Evolutionary conservation across 768 basidiomycete species (phyloP).

Genomic region (Panaeolus cyanescens): DNA sequence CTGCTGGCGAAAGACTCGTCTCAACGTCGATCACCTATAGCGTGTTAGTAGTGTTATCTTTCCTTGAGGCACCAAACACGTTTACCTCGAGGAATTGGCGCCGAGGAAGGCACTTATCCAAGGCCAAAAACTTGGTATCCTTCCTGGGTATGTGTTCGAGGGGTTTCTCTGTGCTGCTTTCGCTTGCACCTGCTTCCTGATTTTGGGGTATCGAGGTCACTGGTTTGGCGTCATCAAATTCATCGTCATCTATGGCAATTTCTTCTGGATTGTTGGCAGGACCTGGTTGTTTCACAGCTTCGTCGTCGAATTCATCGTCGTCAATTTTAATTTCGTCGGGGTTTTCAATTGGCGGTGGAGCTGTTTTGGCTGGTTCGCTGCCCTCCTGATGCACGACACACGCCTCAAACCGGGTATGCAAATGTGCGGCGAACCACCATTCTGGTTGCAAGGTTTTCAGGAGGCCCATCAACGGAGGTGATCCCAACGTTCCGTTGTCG

Average conservation of each 20-base stretch:
- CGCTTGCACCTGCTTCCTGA: conserved; percentile 46
- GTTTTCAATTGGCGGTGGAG: conserved; percentile 28
- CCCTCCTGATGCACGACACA: conserved; percentile 44
- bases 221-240: conserved; percentile 7
- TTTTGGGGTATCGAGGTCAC: conserved; percentile 55
- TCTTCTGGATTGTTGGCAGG: conserved; percentile 41
- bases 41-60: not conserved
- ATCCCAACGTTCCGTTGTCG: conserved; percentile 68
- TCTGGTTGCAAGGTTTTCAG: conserved; percentile 69
- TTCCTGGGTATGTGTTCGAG: conserved; percentile 11
- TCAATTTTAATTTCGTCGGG: conserved; percentile 55
- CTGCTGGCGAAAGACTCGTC: conserved; percentile 4
- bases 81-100: conserved; percentile 81
- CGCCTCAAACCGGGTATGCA: conserved; percentile 88
- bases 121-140: conserved; percentile 80
- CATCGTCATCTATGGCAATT: conserved; percentile 46
- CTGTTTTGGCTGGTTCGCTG: not conserved
- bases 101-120: conserved; percentile 84
- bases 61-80: not conserved
- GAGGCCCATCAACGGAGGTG: conserved; percentile 82
- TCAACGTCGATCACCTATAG: conserved; percentile 71
- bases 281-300: not conserved
- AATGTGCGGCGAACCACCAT: conserved; percentile 94
- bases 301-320: conserved; percentile 30
- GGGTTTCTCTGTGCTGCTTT: not conserved